Conservation (phyloP, 106 monocot genomes). For the Acorus calamus region DNA sequence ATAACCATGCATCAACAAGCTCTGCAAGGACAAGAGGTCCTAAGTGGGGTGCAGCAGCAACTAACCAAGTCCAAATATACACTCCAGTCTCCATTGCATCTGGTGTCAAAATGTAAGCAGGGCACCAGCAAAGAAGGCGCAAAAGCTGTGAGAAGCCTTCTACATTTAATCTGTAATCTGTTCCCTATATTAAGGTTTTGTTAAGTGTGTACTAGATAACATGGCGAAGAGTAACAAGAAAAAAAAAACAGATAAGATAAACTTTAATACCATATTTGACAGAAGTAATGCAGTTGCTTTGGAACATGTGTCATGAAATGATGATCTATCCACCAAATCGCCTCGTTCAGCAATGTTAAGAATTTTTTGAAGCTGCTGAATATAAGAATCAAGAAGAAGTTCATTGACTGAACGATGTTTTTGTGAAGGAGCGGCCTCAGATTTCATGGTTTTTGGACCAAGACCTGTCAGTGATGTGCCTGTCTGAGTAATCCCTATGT, state of each 20-base stretch:
- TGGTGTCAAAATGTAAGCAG: conserved; percentile 93
- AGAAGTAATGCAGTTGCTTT: conserved; percentile 93
- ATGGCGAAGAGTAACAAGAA: conserved; percentile 1
- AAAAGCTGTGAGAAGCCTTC: conserved; percentile 89
- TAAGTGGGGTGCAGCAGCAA: conserved; percentile 84
- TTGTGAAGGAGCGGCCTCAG: conserved; percentile 11
- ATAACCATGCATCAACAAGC: conserved; percentile 99
- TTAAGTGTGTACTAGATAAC: background rate
- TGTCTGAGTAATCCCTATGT: conserved; percentile 72
- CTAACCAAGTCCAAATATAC: conserved; percentile 99
- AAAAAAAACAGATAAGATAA: background rate
- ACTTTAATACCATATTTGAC: conserved; percentile 60
- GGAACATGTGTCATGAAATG: conserved; percentile 90
- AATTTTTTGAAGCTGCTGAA: conserved; percentile 85
- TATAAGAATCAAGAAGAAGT: conserved; percentile 72
- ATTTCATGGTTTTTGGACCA: conserved; percentile 12
- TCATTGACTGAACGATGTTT: conserved; percentile 54
- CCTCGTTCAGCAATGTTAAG: conserved; percentile 83
- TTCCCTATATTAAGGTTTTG: conserved; percentile 25
- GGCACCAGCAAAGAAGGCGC: conserved; percentile 95
- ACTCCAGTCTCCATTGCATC: conserved; percentile 98
- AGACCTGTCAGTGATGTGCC: conserved; percentile 26
- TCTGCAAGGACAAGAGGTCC: conserved; percentile 92
- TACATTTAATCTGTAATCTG: conserved; percentile 43
- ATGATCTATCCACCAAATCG: conserved; percentile 50